Base-by-base conservation (phyloP, 2,329 filamentous ascomycete species). In the Alternaria triticina region DNA sequence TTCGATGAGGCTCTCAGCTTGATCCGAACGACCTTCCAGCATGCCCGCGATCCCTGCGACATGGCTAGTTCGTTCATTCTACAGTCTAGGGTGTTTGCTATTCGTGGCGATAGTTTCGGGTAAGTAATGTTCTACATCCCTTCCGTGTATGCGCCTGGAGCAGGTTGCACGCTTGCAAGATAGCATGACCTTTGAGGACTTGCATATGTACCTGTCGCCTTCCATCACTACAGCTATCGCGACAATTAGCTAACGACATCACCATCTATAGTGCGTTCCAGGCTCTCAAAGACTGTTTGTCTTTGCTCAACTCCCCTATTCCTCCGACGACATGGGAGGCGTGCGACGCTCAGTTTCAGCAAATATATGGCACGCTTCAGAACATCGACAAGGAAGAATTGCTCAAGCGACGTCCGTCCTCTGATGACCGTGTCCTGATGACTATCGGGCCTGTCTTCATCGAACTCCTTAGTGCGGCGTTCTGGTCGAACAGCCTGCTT, bases 51-150 rank as follows among this genome's bases (percentile, higher is more conserved):
- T 17, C 82, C 92, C 0, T 86, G 92, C 6, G 94, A 97, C 78
- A 96, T 93, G 81, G 92, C 92, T 2, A 90, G 92, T 9, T 92
- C 93, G 0, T 96, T 91, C 82, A 90, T 97, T 44, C 83, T 97
- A 36, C 90, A 93, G 75, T 94, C 92, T 6, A 88, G 93, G 54
- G 90, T 97, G 49, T 88, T 90, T 71, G 88, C 91, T 2, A 89
- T 94, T 73, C 86, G 86, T 58, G 93, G 94, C 1, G 88, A 97
- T 67, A 88, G 89, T 27, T 81, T 85, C 22, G 86, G 58, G 58
- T 59, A 54, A 25, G 57, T 54, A 59, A 59, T 15, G 5, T 27
- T 54, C n/a, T 33, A 45, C 5, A 13, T 22, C 20, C n/a, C 3
- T 45, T 45, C 36, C 9, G 43, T 45, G 20, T 20, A 8, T 13